Conservation (phyloP, 768 basidiomycete species). For the Termitomyces sp. region DNA sequence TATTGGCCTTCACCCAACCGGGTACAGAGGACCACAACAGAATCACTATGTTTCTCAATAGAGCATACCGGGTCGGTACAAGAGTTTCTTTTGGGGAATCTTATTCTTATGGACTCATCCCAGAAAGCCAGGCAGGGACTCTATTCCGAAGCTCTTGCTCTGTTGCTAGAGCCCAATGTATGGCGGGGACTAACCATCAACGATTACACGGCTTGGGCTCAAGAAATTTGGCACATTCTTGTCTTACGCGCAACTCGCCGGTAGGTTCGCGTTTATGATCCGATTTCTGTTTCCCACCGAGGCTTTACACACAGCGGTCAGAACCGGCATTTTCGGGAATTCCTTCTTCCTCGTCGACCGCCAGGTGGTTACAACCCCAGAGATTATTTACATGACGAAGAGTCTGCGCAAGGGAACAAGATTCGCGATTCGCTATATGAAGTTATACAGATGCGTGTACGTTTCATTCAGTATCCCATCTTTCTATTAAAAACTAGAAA, state of each 20-base stretch:
- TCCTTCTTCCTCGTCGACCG: slow-evolving; percentile 55
- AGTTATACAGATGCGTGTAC: slow-evolving; percentile 40
- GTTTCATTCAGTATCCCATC: slow-evolving; percentile 12
- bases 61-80: slow-evolving; percentile 55
- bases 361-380: slow-evolving; percentile 46
- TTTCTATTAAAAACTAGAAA: background rate
- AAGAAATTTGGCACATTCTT: slow-evolving; percentile 74
- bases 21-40: slow-evolving; percentile 58
- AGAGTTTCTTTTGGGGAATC: background rate
- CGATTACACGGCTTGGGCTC: slow-evolving; percentile 70
- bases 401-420: slow-evolving; percentile 31
- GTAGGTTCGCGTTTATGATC: slow-evolving; percentile 44
- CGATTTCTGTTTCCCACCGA: background rate
- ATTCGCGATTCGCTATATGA: slow-evolving; percentile 40
- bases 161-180: slow-evolving; percentile 60
- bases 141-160: slow-evolving; percentile 53
- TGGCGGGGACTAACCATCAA: slow-evolving; percentile 63
- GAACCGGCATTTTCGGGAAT: slow-evolving; percentile 57
- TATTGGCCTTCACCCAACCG: slow-evolving; percentile 57
- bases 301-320: slow-evolving; percentile 45
- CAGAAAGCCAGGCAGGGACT: slow-evolving; percentile 68
- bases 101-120: background rate
- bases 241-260: slow-evolving; percentile 62
- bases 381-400: slow-evolving; percentile 48
- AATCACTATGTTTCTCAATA: slow-evolving; percentile 56